Percentiles rank a stretch among this genome's conserved stretches.
Conservation (phyloP, 2,329 filamentous ascomycete genomes). For the Botryosphaeria dothidea region DNA sequence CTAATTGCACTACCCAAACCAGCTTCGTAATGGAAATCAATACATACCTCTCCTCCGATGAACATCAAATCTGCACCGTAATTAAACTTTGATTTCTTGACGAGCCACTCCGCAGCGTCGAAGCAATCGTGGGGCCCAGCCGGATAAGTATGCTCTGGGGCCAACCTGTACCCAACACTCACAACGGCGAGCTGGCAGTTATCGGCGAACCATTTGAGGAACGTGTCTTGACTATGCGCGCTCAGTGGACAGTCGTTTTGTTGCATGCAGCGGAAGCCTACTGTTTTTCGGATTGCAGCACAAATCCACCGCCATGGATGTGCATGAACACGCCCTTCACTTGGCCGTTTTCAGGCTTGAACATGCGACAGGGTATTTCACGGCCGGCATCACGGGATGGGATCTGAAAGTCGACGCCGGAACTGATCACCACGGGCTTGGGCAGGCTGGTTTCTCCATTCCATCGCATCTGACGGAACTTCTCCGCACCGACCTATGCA, state of each 20-base stretch:
- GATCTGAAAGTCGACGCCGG: conserved; percentile 49
- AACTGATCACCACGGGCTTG: conserved; percentile 46
- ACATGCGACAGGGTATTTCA: conserved; percentile 54
- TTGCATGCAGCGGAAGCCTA: conserved; percentile 25
- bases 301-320: conserved; percentile 57
- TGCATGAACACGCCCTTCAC: conserved; percentile 53
- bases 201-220: conserved; percentile 54
- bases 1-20: conserved; percentile 41
- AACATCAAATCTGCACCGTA: conserved; percentile 44
- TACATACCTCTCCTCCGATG: conserved; percentile 35
- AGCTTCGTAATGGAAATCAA: conserved; percentile 43
- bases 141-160: conserved; percentile 61
- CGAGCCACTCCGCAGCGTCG: conserved; percentile 57
- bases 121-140: conserved; percentile 57
- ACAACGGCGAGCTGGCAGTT: conserved; percentile 51
- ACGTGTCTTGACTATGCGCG: conserved; percentile 44
- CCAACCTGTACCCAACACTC: conserved; percentile 60
- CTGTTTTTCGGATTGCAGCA: conserved; percentile 44
- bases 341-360: conserved; percentile 50
- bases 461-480: conserved; percentile 56
- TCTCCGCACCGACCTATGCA: conserved; percentile 51
- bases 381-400: conserved; percentile 55
- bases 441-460: conserved; percentile 56
- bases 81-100: conserved; percentile 46
- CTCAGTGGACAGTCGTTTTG: background rate